Percentiles rank a stretch among this genome's conserved stretches.
Evolutionary conservation across 805 yeast species (phyloP).

Genomic region (Danielia reshetovae): DNA sequence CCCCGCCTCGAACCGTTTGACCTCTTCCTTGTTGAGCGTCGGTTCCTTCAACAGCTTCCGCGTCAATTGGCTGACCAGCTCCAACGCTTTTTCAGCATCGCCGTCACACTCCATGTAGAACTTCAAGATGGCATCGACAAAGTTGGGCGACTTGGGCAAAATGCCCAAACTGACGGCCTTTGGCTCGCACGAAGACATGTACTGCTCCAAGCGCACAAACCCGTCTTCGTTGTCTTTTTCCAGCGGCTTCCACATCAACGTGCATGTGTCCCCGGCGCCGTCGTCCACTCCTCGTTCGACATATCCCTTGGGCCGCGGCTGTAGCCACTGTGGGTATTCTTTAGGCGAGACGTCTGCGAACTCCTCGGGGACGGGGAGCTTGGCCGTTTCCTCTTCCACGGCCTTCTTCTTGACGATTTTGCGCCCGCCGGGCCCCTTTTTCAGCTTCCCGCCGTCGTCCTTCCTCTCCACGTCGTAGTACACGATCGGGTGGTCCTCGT

Average conservation of each 20-base stretch:
- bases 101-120: constrained; percentile 51
- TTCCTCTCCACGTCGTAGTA: constrained; percentile 49
- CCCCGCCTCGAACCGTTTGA: constrained; percentile 67
- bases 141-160: constrained; percentile 69
- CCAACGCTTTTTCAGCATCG: constrained; percentile 47
- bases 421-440: constrained; percentile 10
- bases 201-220: constrained; percentile 45
- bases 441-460: constrained; percentile 5
- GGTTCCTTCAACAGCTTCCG: constrained; percentile 71
- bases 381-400: constrained; percentile 18
- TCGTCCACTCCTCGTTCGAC: constrained; percentile 78
- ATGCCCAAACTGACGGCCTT: constrained; percentile 55
- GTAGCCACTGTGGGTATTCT: constrained; percentile 71
- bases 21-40: constrained; percentile 60
- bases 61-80: constrained; percentile 43
- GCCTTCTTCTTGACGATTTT: constrained; percentile 14
- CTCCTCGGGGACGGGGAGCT: constrained; percentile 46
- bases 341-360: constrained; percentile 36
- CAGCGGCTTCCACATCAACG: constrained; percentile 63
- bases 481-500: constrained; percentile 57
- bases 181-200: constrained; percentile 50
- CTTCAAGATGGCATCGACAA: constrained; percentile 68
- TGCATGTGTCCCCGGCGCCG: constrained; percentile 46
- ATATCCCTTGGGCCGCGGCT: constrained; percentile 75
- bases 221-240: constrained; percentile 21